Conservation (phyloP, 2,329 filamentous ascomycete species). For the Calycina marina region DNA sequence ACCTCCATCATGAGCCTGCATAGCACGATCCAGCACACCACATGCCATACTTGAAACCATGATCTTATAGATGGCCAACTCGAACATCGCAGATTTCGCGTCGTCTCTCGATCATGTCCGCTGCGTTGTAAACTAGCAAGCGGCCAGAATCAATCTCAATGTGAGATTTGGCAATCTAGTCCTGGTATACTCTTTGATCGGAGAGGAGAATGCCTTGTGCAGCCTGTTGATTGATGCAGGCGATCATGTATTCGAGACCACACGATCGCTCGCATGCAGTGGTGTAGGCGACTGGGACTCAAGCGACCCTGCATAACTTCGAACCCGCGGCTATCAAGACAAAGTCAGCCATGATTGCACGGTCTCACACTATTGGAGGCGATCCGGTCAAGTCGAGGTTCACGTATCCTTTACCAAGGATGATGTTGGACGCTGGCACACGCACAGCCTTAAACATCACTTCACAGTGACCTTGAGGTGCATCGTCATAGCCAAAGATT, state of each 20-base stretch:
- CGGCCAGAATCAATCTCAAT: slow-evolving; percentile 85
- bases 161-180: slow-evolving; percentile 78
- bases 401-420: slow-evolving; percentile 79
- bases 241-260: slow-evolving; percentile 81
- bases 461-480: slow-evolving; percentile 39
- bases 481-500: slow-evolving; percentile 7
- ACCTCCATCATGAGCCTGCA: too few relatives aligned
- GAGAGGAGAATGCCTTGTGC: slow-evolving; percentile 74
- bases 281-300: slow-evolving; percentile 89
- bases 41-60: too few relatives aligned
- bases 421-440: slow-evolving; percentile 65
- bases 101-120: too few relatives aligned
- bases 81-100: too few relatives aligned
- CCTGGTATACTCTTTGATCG: slow-evolving; percentile 80
- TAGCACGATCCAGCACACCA: too few relatives aligned
- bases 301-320: slow-evolving; percentile 93
- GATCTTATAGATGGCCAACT: too few relatives aligned
- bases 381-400: too few relatives aligned
- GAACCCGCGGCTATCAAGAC: too few relatives aligned
- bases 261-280: slow-evolving; percentile 86
- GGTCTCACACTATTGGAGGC: slow-evolving; percentile 94
- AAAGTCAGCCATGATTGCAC: too few relatives aligned
- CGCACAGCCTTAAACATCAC: slow-evolving; percentile 76
- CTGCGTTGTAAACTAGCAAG: slow-evolving; percentile 27
- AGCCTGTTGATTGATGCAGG: slow-evolving; percentile 74